Base-by-base conservation (phyloP, 345 rosid species). In the Bretschneidera sinensis region DNA sequence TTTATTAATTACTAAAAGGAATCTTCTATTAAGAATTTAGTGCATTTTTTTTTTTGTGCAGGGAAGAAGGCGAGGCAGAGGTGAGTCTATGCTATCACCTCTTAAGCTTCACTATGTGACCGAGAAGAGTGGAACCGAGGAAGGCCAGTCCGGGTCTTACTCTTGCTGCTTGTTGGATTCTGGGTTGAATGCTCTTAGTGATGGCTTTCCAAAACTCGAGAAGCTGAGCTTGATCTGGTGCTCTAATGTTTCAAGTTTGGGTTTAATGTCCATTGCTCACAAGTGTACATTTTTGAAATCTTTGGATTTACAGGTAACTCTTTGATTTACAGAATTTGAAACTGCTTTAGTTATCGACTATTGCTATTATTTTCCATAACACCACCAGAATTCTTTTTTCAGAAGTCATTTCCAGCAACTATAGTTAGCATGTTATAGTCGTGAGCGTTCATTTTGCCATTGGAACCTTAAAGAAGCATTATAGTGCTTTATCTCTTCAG, bases 181-280 rank as follows among this genome's bases (percentile, higher is more conserved):
- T 21, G 98, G 92, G 16, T 71, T 92, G 78, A 59, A 71, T 22
- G 83, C 76, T 5, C 78, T 92, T 45, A 87, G 84, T 0, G 73
- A 83, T 63, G 89, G 89, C 10, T 92, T 92, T 70, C 78, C 84
- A 17, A 78, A 53, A 67, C 80, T 84, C 21, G 92, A 87, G 68
- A 85, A 78, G 71, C 75, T 89, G 76, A 92, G 89, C 84, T 66
- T 92, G 57, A 78, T 92, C 18, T 92, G 95, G 91, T 92, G 98
- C 78, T 82, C 96, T 13, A 75, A 74, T 60, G 67, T 92, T 66
- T 75, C 98, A 48, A 85, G 85, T 71, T 25, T 43, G 55, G 98
- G 98, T 48, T 71, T 92, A 65, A 49, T 50, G 53, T 83, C 85
- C 61, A 74, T 92, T 68, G 87, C 89, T 48, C 68, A 75, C 62